These are phyloP conservation scores for Cystofilobasidium ferigula DNA, from an alignment of 768 basidiomycete species.

Conservation along the genomic window DNA sequence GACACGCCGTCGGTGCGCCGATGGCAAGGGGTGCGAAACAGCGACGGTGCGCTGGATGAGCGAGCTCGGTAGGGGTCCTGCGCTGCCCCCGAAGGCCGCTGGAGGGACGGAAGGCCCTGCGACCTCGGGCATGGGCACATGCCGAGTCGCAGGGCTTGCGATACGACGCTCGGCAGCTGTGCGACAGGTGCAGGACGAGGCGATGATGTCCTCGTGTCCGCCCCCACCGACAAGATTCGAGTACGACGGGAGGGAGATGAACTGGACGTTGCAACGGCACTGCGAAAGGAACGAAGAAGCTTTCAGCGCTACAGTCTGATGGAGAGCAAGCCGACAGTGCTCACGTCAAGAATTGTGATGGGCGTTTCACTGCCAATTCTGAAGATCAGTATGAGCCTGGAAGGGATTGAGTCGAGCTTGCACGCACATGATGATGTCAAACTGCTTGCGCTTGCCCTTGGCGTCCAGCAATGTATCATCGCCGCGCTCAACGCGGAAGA, in stretches of 20 bases:
- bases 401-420: background rate
- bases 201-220: slow-evolving; percentile 16
- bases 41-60: slow-evolving; percentile 1
- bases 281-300: slow-evolving; percentile 32
- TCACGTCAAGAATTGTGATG: slow-evolving; percentile 74
- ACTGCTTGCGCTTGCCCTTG: slow-evolving; percentile 61
- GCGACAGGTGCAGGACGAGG: slow-evolving; percentile 36
- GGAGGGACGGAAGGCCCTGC: background rate
- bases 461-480: slow-evolving; percentile 55
- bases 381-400: background rate
- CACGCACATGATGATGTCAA: slow-evolving; percentile 35
- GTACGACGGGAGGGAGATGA: slow-evolving; percentile 69
- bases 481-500: slow-evolving; percentile 67
- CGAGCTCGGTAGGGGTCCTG: background rate
- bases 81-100: background rate
- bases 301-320: background rate
- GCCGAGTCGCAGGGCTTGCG: background rate
- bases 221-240: slow-evolving; percentile 31
- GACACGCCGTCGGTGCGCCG: slow-evolving; percentile 15
- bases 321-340: too few relatives aligned
- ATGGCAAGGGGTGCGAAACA: slow-evolving; percentile 17
- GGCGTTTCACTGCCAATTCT: slow-evolving; percentile 49
- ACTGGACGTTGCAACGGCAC: slow-evolving; percentile 74
- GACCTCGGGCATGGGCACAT: background rate
- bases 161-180: slow-evolving; percentile 35